Percentiles rank a stretch among this genome's conserved stretches.
These are phyloP conservation scores for Ramaria sp. DNA, from an alignment of 768 basidiomycete genomes.

Conservation along the genomic window DNA sequence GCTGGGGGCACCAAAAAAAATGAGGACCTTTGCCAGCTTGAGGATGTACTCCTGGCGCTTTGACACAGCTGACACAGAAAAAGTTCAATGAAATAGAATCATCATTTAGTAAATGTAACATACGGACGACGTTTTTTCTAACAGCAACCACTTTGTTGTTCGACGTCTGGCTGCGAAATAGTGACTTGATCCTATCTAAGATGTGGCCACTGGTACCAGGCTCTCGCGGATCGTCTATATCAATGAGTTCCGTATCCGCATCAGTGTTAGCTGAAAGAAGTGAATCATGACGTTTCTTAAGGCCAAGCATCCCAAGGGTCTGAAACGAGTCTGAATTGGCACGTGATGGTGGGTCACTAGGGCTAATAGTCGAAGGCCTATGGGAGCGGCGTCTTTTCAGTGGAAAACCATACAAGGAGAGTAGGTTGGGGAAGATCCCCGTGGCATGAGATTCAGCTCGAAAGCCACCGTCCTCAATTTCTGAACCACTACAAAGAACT, in stretches of 20 bases:
- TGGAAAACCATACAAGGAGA: conserved; percentile 38
- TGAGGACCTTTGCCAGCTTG: conserved; percentile 75
- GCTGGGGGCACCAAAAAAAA: conserved; percentile 90
- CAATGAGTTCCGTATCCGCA: conserved; percentile 36
- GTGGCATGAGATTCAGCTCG: not conserved
- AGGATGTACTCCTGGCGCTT: conserved; percentile 61
- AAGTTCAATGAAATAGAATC: not conserved
- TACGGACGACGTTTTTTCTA: not conserved
- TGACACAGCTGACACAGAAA: conserved; percentile 12
- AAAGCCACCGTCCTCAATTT: not conserved
- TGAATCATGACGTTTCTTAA: conserved; percentile 23
- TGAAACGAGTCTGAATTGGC: not conserved
- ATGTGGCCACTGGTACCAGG: not conserved
- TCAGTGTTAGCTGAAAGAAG: conserved; percentile 27
- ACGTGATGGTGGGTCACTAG: not conserved
- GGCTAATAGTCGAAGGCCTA: not conserved
- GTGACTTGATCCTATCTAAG: not conserved
- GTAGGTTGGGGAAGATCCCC: conserved; percentile 38
- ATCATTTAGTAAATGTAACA: not conserved
- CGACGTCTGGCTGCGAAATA: not conserved
- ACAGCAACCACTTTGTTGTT: not conserved
- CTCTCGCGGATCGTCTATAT: conserved; percentile 55
- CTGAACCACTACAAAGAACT: not conserved
- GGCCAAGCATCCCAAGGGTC: not conserved
- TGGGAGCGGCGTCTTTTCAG: not conserved